A percentile compares a stretch with the other conserved stretches of the same genome.
phyloP scores from a whole-genome alignment of 1,139 yeast species.

The Protomyces inundatus region DNA sequence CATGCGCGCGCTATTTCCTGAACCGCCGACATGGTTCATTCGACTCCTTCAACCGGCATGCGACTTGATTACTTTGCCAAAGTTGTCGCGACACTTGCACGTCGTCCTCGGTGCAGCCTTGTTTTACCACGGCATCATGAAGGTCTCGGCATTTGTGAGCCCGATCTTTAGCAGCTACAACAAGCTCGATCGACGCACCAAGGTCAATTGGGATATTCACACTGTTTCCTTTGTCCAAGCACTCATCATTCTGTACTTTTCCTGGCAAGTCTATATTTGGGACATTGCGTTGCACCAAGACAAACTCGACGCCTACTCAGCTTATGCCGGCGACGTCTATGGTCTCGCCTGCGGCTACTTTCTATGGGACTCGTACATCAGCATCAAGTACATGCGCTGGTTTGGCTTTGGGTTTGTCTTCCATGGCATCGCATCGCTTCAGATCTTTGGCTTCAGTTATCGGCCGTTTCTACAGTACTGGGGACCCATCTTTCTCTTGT shows the following conservation, averaged over 20 bases:
- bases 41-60: constrained; percentile 26
- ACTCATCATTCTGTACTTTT: constrained; percentile 38
- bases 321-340: constrained; percentile 66
- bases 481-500: constrained; percentile 75
- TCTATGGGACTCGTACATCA: constrained; percentile 79
- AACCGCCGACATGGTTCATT: constrained; percentile 29
- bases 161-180: constrained; percentile 49
- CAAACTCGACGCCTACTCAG: constrained; percentile 58
- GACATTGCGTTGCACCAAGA: constrained; percentile 51
- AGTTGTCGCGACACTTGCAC: constrained; percentile 47
- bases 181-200: constrained; percentile 45
- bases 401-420: constrained; percentile 80
- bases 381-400: constrained; percentile 52
- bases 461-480: constrained; percentile 73
- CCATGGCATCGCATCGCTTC: constrained; percentile 79
- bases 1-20: constrained; percentile 27
- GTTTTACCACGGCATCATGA: constrained; percentile 47
- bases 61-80: constrained; percentile 29
- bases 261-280: constrained; percentile 55
- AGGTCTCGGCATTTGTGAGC: constrained; percentile 46
- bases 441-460: constrained; percentile 60
- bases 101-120: constrained; percentile 48
- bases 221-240: constrained; percentile 77
- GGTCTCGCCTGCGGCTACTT: constrained; percentile 80
- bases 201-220: constrained; percentile 78